Evolutionary conservation across 75 land plant species (phyloP), one percentile per base, ranked within the genome.

Genomic region (Azolla pinnata): DNA sequence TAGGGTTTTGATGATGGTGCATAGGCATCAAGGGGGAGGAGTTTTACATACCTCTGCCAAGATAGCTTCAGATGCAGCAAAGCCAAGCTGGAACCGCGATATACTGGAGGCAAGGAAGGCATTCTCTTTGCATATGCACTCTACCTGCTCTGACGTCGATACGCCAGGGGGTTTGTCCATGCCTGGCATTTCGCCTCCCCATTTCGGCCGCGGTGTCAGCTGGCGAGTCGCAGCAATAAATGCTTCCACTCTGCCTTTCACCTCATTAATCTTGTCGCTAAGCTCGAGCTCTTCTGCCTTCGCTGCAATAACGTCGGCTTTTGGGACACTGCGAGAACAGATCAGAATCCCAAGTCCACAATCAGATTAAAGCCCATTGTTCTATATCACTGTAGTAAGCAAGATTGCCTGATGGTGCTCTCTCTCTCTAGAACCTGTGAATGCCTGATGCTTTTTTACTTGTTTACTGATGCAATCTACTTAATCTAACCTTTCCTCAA

Each of bases 161-260:
- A 52, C 4, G 12, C 14, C 54, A 25, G 29, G 14, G 4, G 54
- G 54, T 29, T 52, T 52, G 29, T 52, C 54, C 54, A 52, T 52
- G 14, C 54, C 54, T 27, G 54, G 54, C 25, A 52, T 24, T 52
- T 52, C 28, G 4, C 54, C 25, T 24, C 54, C 54, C 54, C 54
- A 52, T 3, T 27, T 26, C 4, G 54, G 54, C 29, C 54, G 24
- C 27, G 54, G 54, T 24, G 54, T 52, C 1, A 52, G 29, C 12
- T 12, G 24, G 29, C 54, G 29, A 3, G 54, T 52, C 29, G 24
- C 54, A 25, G 24, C 18, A 25, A 12, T 9, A 26, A 23, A 52
- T 14, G 54, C 3, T 3, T 27, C 29, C 5, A 52, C 29, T 24
- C 27, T 26, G 24, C 29, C 54, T 52, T 26, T 26, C 12, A 52